These are phyloP conservation scores for Colletotrichum filicis DNA, from an alignment of 2,329 filamentous ascomycete genomes.

Conservation along the genomic window DNA sequence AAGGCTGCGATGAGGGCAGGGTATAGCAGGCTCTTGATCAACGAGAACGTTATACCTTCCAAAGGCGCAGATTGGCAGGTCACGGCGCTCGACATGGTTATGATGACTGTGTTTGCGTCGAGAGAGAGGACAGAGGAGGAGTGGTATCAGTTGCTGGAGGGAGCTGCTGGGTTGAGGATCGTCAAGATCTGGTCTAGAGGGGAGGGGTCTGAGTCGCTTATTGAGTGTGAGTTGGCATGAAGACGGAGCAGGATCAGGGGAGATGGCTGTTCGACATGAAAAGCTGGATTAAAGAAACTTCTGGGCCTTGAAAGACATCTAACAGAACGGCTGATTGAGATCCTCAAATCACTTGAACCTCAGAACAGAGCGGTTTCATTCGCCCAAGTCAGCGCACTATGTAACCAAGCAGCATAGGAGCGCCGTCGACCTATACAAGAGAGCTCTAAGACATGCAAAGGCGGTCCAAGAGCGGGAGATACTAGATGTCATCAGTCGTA, in stretches of 20 bases:
- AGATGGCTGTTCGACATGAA: too few relatives aligned
- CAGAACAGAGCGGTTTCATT: too few relatives aligned
- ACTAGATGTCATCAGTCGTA: accelerated
- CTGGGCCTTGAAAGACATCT: too few relatives aligned
- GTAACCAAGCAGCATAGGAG: too few relatives aligned
- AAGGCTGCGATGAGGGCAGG: slow-evolving; percentile 35
- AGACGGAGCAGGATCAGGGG: too few relatives aligned
- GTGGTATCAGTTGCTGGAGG: slow-evolving; percentile 27
- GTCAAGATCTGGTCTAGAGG: slow-evolving; percentile 22
- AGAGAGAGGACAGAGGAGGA: slow-evolving; percentile 37
- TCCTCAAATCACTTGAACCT: too few relatives aligned
- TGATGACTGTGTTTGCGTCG: slow-evolving; percentile 36
- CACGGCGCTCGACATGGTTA: slow-evolving; percentile 34
- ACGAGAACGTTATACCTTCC: slow-evolving; percentile 35
- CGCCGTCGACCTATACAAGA: accelerated
- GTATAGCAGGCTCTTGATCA: slow-evolving; percentile 34
- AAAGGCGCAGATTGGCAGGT: slow-evolving; percentile 25
- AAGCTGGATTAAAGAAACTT: too few relatives aligned
- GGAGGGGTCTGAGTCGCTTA: slow-evolving; percentile 13
- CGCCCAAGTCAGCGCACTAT: too few relatives aligned
- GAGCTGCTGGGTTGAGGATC: slow-evolving; percentile 7
- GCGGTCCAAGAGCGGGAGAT: too few relatives aligned
- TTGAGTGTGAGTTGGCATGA: slow-evolving; percentile 21
- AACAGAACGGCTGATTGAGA: too few relatives aligned
- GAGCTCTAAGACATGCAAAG: too few relatives aligned